phyloP scores from a whole-genome alignment of 1,284 basidiomycete genomes.

The Grifola frondosa region DNA sequence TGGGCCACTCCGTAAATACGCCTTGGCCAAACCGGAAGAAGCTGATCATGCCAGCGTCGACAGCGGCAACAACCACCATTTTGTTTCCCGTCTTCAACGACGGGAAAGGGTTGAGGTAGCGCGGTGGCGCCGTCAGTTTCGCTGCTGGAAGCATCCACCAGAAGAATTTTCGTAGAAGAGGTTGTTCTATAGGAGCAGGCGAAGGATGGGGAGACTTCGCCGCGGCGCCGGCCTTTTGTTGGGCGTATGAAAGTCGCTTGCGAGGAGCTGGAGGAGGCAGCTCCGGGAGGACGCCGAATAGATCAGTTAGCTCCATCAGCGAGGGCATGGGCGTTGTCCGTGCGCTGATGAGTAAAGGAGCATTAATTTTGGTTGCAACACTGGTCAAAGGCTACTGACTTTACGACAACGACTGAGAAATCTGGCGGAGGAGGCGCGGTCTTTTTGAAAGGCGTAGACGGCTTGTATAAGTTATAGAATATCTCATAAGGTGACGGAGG shows the following conservation, averaged over 20 bases:
- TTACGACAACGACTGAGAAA: conserved; percentile 83
- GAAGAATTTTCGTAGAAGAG: conserved; percentile 12
- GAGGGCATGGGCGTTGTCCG: conserved; percentile 73
- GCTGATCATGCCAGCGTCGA: conserved; percentile 86
- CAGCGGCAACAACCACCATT: conserved; percentile 83
- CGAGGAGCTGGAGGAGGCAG: conserved; percentile 38
- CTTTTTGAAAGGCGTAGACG: conserved; percentile 81
- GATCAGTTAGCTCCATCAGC: conserved; percentile 60
- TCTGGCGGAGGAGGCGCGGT: conserved; percentile 80
- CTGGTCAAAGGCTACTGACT: conserved; percentile 68
- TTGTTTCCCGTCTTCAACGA: conserved; percentile 85
- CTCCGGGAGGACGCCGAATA: conserved; percentile 68
- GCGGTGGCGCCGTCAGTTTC: conserved; percentile 11
- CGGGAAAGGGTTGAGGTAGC: conserved; percentile 61
- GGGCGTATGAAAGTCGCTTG: conserved; percentile 23
- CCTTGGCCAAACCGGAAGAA: conserved; percentile 90
- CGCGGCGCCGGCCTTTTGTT: conserved; percentile 21
- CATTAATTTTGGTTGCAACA: too few species aligned
- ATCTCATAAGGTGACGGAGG: conserved; percentile 68
- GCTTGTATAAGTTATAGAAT: conserved; percentile 94
- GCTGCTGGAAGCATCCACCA: conserved; percentile 21
- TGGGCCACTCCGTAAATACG: conserved; percentile 81
- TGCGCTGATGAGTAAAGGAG: conserved; percentile 45
- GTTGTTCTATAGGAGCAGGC: conserved; percentile 2
- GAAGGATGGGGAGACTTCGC: conserved; percentile 4